Evolutionary conservation across 2,329 filamentous ascomycete genomes (phyloP).

Genomic region (Leptographium flavum): DNA sequence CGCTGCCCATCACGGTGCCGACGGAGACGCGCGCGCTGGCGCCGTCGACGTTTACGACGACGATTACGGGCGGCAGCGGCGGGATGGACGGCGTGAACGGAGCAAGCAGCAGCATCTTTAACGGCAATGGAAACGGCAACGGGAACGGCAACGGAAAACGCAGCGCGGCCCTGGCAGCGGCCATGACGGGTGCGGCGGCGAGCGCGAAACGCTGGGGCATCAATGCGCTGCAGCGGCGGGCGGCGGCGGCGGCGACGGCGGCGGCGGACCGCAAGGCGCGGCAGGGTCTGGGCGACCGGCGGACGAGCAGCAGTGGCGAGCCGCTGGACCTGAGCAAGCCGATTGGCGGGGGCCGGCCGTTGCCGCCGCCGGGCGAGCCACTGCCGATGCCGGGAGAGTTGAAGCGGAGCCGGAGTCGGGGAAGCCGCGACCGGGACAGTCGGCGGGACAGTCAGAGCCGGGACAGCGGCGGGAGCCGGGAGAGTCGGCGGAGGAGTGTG

Average conservation of each 20-base stretch:
- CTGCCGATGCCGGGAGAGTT: slow-evolving; percentile 46
- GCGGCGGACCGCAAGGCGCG: slow-evolving; percentile 4
- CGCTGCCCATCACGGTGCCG: not conserved
- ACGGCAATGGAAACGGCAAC: too few species aligned
- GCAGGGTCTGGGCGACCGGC: not conserved
- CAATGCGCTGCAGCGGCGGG: slow-evolving; percentile 35
- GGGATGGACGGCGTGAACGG: not conserved
- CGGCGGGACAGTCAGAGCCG: not conserved
- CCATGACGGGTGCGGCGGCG: slow-evolving; percentile 39
- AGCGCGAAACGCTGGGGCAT: slow-evolving; percentile 46
- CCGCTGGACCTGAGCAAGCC: slow-evolving; percentile 43
- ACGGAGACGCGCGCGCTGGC: not conserved
- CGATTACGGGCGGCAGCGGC: not conserved
- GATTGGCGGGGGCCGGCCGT: slow-evolving; percentile 68
- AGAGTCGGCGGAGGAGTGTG: not conserved
- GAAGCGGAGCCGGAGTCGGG: not conserved
- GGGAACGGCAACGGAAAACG: slow-evolving; percentile 23
- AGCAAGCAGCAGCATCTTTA: not conserved
- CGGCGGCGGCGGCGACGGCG: slow-evolving; percentile 13
- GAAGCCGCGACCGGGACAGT: too few species aligned
- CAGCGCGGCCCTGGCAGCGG: slow-evolving; percentile 29
- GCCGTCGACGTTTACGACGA: not conserved
- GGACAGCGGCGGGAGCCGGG: not conserved
- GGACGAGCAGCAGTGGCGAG: slow-evolving; percentile 7
- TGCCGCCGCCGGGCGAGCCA: slow-evolving; percentile 69